Base-by-base conservation (phyloP, 2,329 filamentous ascomycete genomes). In the Penicillium sp. region DNA sequence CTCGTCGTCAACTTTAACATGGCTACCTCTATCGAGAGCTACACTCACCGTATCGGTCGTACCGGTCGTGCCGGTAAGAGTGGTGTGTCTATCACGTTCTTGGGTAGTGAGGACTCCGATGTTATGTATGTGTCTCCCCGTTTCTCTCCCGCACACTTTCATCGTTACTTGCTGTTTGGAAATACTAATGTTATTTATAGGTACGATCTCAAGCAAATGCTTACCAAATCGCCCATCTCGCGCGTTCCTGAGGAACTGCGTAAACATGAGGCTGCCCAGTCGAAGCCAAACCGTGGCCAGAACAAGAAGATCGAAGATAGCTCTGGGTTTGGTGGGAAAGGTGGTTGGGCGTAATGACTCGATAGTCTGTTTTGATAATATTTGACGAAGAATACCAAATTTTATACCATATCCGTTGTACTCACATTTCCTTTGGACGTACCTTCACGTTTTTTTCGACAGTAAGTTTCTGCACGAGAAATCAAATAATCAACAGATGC, bases 1-100 rank as follows among this genome's bases (percentile, higher is more conserved):
- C 82, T 99, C 54, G 94, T 99, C 51, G 83, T 99, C 70, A 99
- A 99, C 78, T 99, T 97, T 84, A 99, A 97, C 80, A 97, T 99
- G 94, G 89, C 94, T 0, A 86, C 78, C 10, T 91, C 81, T 62
- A 97, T 99, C 61, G 94, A 99, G 76, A 88, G 85, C 68, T 99
- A 99, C 72, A 97, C 93, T 2, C 94, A 99, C 80, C 87, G 94
- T 77, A 89, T 99, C 66, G 94, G 94, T 73, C 88, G 94, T 77
- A 99, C 94, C 1, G 94, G 94, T 80, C 89, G 94, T 86, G 94
- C 94, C 2, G 94, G 94, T 56, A 97, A 97, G 84, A 92, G 84
- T 62, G 94, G 94, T 87, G 87, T 96, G 44, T 90, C 94, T 2
- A 94, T 99, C 58, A 99, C 94, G 0, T 99, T 99, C 79, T 74